Evolutionary conservation across 805 yeast species (phyloP), one percentile per base, ranked within the genome.

Genomic region (Myxozyma mucilagina): DNA sequence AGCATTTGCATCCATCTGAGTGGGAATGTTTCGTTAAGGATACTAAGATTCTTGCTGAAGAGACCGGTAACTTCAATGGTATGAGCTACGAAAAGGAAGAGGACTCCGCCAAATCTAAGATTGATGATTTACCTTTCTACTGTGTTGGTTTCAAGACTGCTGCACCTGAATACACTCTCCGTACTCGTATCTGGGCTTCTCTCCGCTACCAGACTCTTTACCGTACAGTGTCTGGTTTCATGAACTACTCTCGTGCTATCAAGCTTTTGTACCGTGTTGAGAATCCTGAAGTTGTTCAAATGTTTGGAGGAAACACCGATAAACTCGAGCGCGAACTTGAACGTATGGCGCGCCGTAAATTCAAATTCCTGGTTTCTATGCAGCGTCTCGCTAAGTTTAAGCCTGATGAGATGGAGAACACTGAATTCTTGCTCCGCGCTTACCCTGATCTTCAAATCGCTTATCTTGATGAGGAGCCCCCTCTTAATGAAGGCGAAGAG

Each of bases 151-250:
- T 90, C 85, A 93, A 94, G 79, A 86, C 96, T 70, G 97, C 97
- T 70, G 96, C 97, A 61, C 97, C 97, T 42, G 97, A 92, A 75
- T 94, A 90, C 78, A 90, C 96, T 58, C 79, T 94, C 72, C 87
- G 99, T 79, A 94, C 98, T 9, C 84, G 99, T 79, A 90, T 93
- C 69, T 93, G 99, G 99, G 99, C 99, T 44, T 93, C 98, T 32
- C 83, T 94, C 71, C 86, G 99, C 78, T 88, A 97, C 44, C 99
- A 93, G 80, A 94, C 99, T 39, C 80, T 93, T 71, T 93, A 93
- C 80, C 87, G 99, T 77, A 94, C 99, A 51, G 93, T 93, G 56
- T 89, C 97, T 58, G 99, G 99, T 72, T 94, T 93, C 80, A 93
- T 93, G 99, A 94, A 93, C 79, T 93, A 93, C 75, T 88, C 97